These are phyloP conservation scores for Sinapis alba DNA, from an alignment of 441 rosid species.

Conservation along the genomic window DNA sequence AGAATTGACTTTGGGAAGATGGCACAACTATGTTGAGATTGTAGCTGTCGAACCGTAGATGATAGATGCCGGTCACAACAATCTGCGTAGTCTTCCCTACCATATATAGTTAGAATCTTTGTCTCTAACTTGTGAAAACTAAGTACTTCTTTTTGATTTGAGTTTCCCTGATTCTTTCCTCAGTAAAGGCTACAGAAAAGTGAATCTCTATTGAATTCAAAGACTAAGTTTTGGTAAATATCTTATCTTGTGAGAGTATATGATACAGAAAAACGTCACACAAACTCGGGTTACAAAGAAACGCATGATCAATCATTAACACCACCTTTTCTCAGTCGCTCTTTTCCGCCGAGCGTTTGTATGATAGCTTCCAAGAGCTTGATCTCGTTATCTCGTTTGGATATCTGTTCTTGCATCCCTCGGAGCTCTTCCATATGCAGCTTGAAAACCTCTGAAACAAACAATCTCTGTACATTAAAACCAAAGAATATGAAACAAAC, in stretches of 20 bases:
- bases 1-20: constrained; percentile 60
- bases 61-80: background rate
- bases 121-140: background rate
- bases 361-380: constrained; percentile 94
- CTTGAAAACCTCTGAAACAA: constrained; percentile 77
- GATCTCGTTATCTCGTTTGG: constrained; percentile 78
- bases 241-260: background rate
- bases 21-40: constrained; percentile 58
- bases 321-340: constrained; percentile 34
- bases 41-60: constrained; percentile 52
- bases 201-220: background rate
- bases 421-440: constrained; percentile 90
- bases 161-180: background rate
- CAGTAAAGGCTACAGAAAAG: background rate
- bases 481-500: background rate
- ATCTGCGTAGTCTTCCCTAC: no score
- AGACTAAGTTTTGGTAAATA: background rate
- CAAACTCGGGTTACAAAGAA: constrained; percentile 4
- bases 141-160: background rate
- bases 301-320: constrained; percentile 6
- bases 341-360: constrained; percentile 87
- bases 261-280: constrained; percentile 10
- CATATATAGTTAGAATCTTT: no score
- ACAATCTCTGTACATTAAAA: background rate
- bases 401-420: constrained; percentile 83